phyloP scores from a whole-genome alignment of 306 rosid species.

The Glycine soja region DNA sequence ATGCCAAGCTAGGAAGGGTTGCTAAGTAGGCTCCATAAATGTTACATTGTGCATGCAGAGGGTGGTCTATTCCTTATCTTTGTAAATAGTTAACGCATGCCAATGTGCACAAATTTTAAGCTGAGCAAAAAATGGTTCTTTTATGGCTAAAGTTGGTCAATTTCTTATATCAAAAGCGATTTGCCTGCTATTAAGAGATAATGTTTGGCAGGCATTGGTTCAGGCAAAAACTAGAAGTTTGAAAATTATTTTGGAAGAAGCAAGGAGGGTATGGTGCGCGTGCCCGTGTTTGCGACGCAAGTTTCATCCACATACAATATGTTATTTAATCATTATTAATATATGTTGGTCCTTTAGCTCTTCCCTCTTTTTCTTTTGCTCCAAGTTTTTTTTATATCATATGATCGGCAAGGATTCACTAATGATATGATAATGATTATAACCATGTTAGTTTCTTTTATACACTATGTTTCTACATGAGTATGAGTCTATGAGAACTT shows the following conservation, averaged over 20 bases:
- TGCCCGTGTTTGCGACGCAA: not conserved
- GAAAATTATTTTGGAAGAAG: slow-evolving; percentile 21
- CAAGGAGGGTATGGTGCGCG: too few relatives aligned
- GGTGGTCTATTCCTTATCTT: slow-evolving; percentile 34
- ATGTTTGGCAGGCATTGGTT: slow-evolving; percentile 32
- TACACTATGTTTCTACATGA: not conserved
- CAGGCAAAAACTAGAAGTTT: slow-evolving; percentile 17
- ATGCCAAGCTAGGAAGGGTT: not conserved
- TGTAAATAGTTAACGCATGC: slow-evolving; percentile 32
- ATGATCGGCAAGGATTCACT: not conserved
- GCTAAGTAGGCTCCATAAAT: slow-evolving; percentile 56
- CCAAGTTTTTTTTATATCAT: not conserved
- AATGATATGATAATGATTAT: slow-evolving; percentile 45
- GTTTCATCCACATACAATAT: not conserved
- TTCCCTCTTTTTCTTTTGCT: not conserved
- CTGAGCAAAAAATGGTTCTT: slow-evolving; percentile 22
- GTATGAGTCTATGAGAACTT: not conserved
- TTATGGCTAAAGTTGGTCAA: slow-evolving; percentile 43
- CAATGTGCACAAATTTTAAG: slow-evolving; percentile 24
- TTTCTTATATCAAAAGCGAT: slow-evolving; percentile 48
- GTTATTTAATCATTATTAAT: slow-evolving; percentile 17
- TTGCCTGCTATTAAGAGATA: slow-evolving; percentile 37
- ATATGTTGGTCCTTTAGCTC: too few relatives aligned
- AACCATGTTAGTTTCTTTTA: not conserved
- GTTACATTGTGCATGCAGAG: slow-evolving; percentile 1